Base-by-base conservation (phyloP, 2,329 filamentous ascomycete genomes). In the Fusarium kyushuense region DNA sequence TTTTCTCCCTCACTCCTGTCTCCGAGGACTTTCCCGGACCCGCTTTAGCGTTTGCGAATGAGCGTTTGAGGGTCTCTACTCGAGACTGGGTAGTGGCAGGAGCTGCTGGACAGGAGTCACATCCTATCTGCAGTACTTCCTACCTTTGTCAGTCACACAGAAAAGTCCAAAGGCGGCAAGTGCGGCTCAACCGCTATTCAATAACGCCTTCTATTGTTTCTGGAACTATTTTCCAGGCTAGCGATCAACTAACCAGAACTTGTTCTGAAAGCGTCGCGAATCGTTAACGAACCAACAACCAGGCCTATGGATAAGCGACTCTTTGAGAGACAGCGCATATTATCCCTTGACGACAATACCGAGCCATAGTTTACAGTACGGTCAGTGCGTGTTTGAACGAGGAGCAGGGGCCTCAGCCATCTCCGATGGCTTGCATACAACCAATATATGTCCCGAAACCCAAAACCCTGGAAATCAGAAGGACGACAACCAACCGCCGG, bases 371-470 rank as follows among this genome's bases (percentile, higher is more conserved):
- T 6, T 49, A 51, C 47, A 51, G 17, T 27, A 51, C 23, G 25
- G 10, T 8, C 47, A 40, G 32, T 51, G 35, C 17, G 33, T 51
- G 8, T 29, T 10, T 3, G 4, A 21, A 51, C 2, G 29, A 29
- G 9, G 10, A 40, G 17, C n/a, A 51, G 47, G 47, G 47, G 33
- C 14, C 25, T 36, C 25, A 48, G 32, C 47, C 17, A 55, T 58
- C 33, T 61, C 65, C 65, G 56, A 63, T 43, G 55, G 62, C 54
- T 49, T 58, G 61, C 46, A 57, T 58, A 40, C 35, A 42, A 16
- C 32, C 52, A 68, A 21, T 51, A 49, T 36, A 49, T 51, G 47
- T 51, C 23, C 23, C 47, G 33, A 49, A 49, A 49, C 9, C 47
- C 23, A 25, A 38, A 38, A 49, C 23, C 43, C 56, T 52, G 62